Evolutionary conservation across 768 basidiomycete genomes (phyloP), one percentile per base, ranked within the genome.

Genomic region (Lactarius vividus): DNA sequence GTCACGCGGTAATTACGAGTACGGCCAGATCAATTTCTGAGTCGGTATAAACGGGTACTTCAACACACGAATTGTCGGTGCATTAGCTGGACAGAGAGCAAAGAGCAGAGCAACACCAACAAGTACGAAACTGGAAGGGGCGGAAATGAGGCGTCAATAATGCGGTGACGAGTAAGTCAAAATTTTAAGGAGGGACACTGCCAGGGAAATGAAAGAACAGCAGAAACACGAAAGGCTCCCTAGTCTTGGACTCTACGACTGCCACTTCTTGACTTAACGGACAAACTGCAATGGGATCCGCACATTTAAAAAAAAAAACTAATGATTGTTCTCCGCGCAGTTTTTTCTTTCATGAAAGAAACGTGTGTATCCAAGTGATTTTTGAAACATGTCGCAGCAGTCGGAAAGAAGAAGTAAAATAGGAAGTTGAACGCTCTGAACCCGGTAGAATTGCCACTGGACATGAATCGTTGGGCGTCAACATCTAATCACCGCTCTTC

Each of bases 311-410:
- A 23, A 46, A 46, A n/a, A n/a, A 3, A 4, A 23, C 23, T n/a
- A 5, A 13, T 49, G 46, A 10, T 23, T 46, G 5, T 54, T 29
- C 29, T 18, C 26, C 8, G 52, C 28, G 53, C 16, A 4, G 3
- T 33, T 20, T 55, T 49, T 49, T 23, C 13, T 49, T 23, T 26
- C 23, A 49, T 23, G 23, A 13, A 26, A 13, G n/a, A 49, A 46
- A 23, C n/a, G n/a, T 46, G 44, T 46, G 44, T 18, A 26, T 63
- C 35, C 35, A 37, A 11, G 49, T 44, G 35, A 37, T 37, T 37
- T 37, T 37, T 37, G 64, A 61, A 65, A 65, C 64, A 40, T 40
- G 59, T 56, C 54, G 44, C n/a, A 46, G 54, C 28, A 28, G n/a
- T n/a, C 35, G 4, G 4, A 31, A 5, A 23, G 54, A 40, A 46